Conservation (phyloP, 2,329 filamentous ascomycete genomes). For the Cryoendolithus antarcticus region DNA sequence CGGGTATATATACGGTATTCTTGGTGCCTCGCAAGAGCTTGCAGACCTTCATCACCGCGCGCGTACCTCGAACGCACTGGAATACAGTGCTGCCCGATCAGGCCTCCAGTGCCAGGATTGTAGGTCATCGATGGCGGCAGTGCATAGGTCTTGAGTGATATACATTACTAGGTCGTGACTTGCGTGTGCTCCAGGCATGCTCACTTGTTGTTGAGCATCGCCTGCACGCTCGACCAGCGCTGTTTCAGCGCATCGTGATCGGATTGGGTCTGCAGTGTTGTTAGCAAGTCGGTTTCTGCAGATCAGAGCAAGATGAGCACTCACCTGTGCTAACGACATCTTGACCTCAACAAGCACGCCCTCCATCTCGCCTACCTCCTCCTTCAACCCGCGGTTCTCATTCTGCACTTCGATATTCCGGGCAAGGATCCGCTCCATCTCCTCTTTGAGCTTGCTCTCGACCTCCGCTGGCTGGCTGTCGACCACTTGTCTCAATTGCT, state of each 20-base stretch:
- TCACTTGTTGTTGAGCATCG: conserved; percentile 26
- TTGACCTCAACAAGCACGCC: conserved; percentile 85
- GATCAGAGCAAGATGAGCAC: conserved; percentile 17
- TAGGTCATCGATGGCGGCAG: too few relatives aligned
- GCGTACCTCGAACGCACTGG: too few relatives aligned
- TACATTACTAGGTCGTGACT: too few relatives aligned
- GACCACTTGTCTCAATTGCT: conserved; percentile 73
- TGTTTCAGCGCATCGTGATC: conserved; percentile 37
- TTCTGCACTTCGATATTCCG: conserved; percentile 88
- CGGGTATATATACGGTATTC: too few relatives aligned
- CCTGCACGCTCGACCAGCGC: conserved; percentile 35
- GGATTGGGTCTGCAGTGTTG: conserved; percentile 29
- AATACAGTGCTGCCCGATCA: too few relatives aligned
- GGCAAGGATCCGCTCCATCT: conserved; percentile 86
- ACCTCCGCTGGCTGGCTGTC: conserved; percentile 83
- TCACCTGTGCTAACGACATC: conserved; percentile 88
- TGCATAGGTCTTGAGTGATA: too few relatives aligned
- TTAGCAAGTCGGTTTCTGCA: not conserved
- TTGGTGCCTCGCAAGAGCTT: too few relatives aligned
- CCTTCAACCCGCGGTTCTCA: conserved; percentile 78
- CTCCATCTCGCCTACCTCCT: conserved; percentile 84
- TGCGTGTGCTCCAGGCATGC: too few relatives aligned
- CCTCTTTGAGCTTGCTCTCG: conserved; percentile 65
- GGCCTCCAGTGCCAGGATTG: too few relatives aligned
- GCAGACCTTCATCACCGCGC: too few relatives aligned